Evolutionary conservation across 495 filamentous ascomycete species (phyloP).

Genomic region (Penicillium robsamsonii): DNA sequence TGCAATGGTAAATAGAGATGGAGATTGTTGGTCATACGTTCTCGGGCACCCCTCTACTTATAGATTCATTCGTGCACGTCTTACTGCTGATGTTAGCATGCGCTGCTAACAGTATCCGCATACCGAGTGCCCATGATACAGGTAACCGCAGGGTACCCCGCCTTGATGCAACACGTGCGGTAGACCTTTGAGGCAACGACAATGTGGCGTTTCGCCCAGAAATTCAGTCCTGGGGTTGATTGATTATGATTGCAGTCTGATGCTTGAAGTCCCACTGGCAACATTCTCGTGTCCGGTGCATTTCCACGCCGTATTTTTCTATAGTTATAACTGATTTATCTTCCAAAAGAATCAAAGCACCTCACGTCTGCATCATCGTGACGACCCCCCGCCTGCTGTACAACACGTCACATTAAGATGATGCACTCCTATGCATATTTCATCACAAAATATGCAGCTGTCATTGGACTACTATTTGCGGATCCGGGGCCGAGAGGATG

Average conservation of each 20-base stretch:
- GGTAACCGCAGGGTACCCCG: not conserved
- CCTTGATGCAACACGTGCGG: not conserved
- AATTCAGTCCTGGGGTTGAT: not conserved
- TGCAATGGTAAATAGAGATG: not conserved
- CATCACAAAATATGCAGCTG: not conserved
- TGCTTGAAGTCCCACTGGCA: too few species aligned
- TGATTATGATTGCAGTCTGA: not conserved
- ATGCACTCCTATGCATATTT: not conserved
- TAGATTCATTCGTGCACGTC: not conserved
- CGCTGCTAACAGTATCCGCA: not conserved
- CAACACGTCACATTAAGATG: not conserved
- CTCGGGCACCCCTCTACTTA: not conserved
- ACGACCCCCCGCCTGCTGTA: not conserved
- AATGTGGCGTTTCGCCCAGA: not conserved
- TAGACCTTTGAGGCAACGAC: not conserved
- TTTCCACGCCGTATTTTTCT: not conserved
- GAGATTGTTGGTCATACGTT: not conserved
- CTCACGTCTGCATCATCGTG: not conserved
- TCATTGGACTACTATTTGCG: constrained; percentile 5
- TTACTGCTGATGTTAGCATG: not conserved
- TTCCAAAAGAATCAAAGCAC: not conserved
- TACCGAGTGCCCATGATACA: not conserved
- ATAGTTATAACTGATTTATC: not conserved
- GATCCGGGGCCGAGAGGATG: not conserved
- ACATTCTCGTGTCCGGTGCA: too few species aligned